Evolutionary conservation across 352 stramenopile genomes (phyloP).

Genomic region (Globisporangium recalcitrans): DNA sequence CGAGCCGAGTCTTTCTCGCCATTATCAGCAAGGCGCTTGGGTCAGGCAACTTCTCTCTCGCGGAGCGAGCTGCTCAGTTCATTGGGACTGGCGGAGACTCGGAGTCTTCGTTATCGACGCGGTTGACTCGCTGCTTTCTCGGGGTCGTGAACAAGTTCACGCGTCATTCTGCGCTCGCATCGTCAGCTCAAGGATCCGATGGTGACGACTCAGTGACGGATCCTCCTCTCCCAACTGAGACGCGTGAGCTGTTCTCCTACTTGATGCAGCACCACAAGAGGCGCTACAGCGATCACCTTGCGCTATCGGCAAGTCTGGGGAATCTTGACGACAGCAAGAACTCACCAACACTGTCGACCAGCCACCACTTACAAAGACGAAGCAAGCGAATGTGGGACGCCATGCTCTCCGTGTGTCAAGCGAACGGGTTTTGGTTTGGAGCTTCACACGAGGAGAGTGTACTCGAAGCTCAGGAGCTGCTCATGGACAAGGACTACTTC

Average conservation of each 20-base stretch:
- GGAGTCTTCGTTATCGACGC: slow-evolving; percentile 11
- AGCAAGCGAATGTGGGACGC: slow-evolving; percentile 26
- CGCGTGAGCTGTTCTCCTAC: slow-evolving; percentile 12
- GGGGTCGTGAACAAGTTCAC: slow-evolving; percentile 4
- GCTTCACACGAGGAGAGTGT: slow-evolving; percentile 17
- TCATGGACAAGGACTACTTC: slow-evolving; percentile 21
- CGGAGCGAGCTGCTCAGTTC: slow-evolving; percentile 25
- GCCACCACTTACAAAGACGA: slow-evolving; percentile 2
- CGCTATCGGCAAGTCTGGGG: not conserved
- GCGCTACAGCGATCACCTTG: slow-evolving; percentile 6
- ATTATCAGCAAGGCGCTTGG: slow-evolving; percentile 28
- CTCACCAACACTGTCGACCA: not conserved
- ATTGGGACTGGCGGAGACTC: not conserved
- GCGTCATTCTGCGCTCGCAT: not conserved
- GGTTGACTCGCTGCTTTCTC: slow-evolving; percentile 13
- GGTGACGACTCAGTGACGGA: not conserved
- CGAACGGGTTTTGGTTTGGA: slow-evolving; percentile 39
- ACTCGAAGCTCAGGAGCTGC: slow-evolving; percentile 40
- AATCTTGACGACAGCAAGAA: not conserved
- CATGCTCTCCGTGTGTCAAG: slow-evolving; percentile 26
- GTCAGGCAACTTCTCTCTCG: slow-evolving; percentile 21
- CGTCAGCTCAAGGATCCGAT: not conserved
- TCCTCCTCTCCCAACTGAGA: slow-evolving; percentile 3
- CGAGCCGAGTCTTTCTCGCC: slow-evolving; percentile 34
- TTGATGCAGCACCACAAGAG: slow-evolving; percentile 9